A percentile compares a stretch with the other conserved stretches of the same genome.
Conservation (phyloP, 257 asterid genomes). For the Rhazya stricta region DNA sequence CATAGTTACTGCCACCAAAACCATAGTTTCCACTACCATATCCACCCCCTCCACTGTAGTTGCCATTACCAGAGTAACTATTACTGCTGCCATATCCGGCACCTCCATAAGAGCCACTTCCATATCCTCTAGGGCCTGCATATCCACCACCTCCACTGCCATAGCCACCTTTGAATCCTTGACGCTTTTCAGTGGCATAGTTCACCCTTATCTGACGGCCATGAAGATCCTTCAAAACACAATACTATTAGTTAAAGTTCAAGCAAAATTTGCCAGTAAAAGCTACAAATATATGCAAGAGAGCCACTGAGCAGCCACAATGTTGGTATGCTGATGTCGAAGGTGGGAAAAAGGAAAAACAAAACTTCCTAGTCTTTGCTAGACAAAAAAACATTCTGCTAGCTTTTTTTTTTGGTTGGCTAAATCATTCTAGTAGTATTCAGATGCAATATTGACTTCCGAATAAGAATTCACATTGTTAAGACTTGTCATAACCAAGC, state of each 20-base stretch:
- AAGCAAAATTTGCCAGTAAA: not conserved
- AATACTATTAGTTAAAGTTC: not conserved
- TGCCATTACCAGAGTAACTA: conserved; percentile 6
- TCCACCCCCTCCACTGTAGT: conserved; percentile 11
- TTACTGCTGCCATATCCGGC: conserved; percentile 6
- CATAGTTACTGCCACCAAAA: not conserved
- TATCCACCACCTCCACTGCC: conserved; percentile 16
- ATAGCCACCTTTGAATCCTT: conserved; percentile 27
- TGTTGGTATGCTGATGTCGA: not conserved
- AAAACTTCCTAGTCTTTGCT: too few relatives aligned
- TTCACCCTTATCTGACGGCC: conserved; percentile 39
- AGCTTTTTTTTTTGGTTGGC: not conserved
- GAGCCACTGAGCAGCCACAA: not conserved
- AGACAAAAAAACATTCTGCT: too few relatives aligned
- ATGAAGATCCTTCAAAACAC: conserved; percentile 34
- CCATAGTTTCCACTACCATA: conserved; percentile 6
- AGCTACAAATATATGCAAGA: not conserved
- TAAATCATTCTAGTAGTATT: not conserved
- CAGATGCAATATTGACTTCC: not conserved
- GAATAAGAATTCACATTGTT: not conserved
- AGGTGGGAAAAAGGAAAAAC: not conserved
- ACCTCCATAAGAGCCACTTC: conserved; percentile 26
- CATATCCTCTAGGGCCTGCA: conserved; percentile 19
- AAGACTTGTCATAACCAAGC: not conserved
- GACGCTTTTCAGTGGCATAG: conserved; percentile 34